Evolutionary conservation across 805 yeast genomes (phyloP), one percentile per base, ranked within the genome.

Genomic region (Brettanomyces custersianus): DNA sequence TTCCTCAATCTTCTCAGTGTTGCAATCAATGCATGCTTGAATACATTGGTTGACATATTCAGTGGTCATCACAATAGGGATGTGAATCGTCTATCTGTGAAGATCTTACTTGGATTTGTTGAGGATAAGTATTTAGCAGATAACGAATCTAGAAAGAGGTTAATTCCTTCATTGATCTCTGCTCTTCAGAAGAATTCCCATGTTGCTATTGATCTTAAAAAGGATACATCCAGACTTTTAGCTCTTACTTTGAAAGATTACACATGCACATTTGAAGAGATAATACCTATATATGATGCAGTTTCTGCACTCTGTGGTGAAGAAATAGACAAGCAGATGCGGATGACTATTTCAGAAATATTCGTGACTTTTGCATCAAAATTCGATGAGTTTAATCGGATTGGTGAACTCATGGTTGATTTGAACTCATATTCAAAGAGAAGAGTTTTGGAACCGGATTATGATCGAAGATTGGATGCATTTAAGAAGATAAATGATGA

Each of bases 371-470:
- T 90, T 35, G 85, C 87, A 15, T 51, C 49, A 2, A 70, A 68
- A 36, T 72, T 72, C 37, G 46, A 51, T 1, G 65, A 63, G 2
- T 61, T 70, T 20, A 47, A 58, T 13, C 52, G 58, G 5, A 73
- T 79, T 20, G 72, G 80, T 2, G 40, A 37, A 10, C 54, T 86
- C n/a, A 51, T 85, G 11, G 59, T 59, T 2, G 86, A 76, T 26
- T 60, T 90, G 41, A 88, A 92, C 51, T 65, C 95, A 0, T 83
- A 65, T 48, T 74, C 87, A 0, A 51, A 53, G 2, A 71, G 59
- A 24, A 67, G 84, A 36, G 59, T 86, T 38, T 77, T 75, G 22
- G 87, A 81, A 43, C 77, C 81, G 29, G 95, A 92, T 57, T 90
- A 79, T 54, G 90, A 77, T 40, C 70, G 71, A 36, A 68, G 95